Base-by-base conservation (phyloP, 1,284 basidiomycete species). In the Inonotus hispidus region DNA sequence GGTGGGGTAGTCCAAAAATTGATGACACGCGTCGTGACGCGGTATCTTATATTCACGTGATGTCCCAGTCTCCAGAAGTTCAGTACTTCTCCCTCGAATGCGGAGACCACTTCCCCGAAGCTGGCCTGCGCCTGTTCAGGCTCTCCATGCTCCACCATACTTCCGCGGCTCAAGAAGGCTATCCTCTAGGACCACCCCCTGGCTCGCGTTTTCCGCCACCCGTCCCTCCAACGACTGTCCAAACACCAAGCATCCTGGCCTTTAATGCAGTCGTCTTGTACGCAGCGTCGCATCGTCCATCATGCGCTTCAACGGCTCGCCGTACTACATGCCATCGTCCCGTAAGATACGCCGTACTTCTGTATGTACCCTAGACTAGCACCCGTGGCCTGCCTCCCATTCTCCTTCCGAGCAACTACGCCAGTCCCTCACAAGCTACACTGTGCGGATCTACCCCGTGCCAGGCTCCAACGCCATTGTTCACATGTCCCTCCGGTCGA, bases 121-220 rank as follows among this genome's bases (percentile, higher is more conserved):
- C 59, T 11, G 39, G 19, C 53, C 21, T 39, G 2, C 41, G 37
- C 53, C 38, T 27, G 59, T 21, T 55, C 53, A 32, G 41, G 19
- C 50, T 39, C 47, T 50, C 53, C 43, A 32, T 58, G 61, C 61
- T 58, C 56, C 57, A 16, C 49, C 57, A 52, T 58, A 59, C 56
- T 62, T 59, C 53, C 43, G 49, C 53, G 23, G 11, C 37, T 21
- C 49, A 23, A 16, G 10, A 27, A 25, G 21, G 50, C 61, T 50
- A 58, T 52, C 59, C 32, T 27, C 32, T 41, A 61, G 47, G 59
- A 56, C 52, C 58, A 35, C 43, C 39, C 27, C 21, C 16, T 29
- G 45, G 45, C 58, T 35, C 49, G 58, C 50, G 35, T 60, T 62
- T 62, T 62, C 57, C 52, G 61, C 56, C 56, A 62, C 41, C 56